Evolutionary conservation across 768 basidiomycete genomes (phyloP), one percentile per base, ranked within the genome.

Genomic region (Vishniacozyma victoriae): DNA sequence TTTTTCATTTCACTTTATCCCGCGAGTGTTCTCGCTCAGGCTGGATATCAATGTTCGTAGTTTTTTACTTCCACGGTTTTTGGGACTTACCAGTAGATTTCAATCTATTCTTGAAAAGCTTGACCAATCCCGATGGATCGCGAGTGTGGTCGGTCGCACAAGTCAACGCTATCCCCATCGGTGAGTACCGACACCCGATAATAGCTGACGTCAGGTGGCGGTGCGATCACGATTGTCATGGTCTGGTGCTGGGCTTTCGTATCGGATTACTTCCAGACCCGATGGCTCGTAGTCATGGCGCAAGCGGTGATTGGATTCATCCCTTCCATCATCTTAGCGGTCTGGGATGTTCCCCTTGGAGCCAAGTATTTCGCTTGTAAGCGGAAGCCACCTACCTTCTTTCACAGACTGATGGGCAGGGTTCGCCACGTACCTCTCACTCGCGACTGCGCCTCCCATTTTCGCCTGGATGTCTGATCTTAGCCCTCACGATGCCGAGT

Each of bases 381-480:
- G 60, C 47, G 7, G 3, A 20, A n/a, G n/a, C n/a, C n/a, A n/a
- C n/a, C n/a, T n/a, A n/a, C n/a, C n/a, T 35, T 6, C 5, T 19
- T 16, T 19, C 26, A 31, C 24, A 26, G 41, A 42, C 22, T 27
- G 15, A 16, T 13, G 20, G 3, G 11, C 47, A 60, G 62, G 54
- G 55, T 68, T 68, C 36, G 50, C 52, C 19, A 46, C 46, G 11
- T 68, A 60, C 44, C 44, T 62, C 16, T 53, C 59, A 16, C 38
- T 61, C 15, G 63, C 59, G 5, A 69, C 62, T 13, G 63, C 60
- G 7, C 67, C 67, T 3, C 50, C 52, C 13, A 55, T 65, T 44
- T 69, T 62, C 40, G 57, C 61, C n/a, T 69, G 67, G 67, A 36
- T 66, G 38, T 61, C 59, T 1, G 67, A 69, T 48, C 27, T 64